Conservation (phyloP, 208 protist species). For the Willaertia magna region DNA sequence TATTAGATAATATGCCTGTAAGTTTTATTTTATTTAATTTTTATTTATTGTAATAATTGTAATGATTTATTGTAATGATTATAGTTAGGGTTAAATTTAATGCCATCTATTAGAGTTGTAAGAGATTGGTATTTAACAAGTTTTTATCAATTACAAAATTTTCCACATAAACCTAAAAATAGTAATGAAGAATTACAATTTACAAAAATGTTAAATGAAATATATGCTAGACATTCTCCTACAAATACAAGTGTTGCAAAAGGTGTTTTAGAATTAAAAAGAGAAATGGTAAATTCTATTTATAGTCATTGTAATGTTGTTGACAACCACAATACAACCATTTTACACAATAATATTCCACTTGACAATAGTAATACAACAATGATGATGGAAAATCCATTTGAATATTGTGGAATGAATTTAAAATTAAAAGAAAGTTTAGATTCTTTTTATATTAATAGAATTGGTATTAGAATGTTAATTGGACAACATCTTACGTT, state of each 20-base stretch:
- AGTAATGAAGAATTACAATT: neutral
- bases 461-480: conserved; percentile 7
- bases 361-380: no score
- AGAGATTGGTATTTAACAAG: neutral
- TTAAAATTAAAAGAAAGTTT: no score
- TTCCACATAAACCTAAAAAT: neutral
- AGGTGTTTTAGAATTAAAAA: neutral
- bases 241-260: neutral
- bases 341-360: no score
- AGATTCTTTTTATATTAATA: neutral
- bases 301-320: neutral
- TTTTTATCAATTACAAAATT: neutral
- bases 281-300: neutral
- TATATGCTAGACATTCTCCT: neutral
- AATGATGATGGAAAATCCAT: no score
- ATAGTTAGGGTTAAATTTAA: neutral
- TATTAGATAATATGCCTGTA: neutral
- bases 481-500: neutral
- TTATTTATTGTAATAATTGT: no score
- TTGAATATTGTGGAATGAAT: no score
- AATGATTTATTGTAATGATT: neutral
- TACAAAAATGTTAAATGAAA: neutral
- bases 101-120: neutral
- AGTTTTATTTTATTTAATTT: no score
- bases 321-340: neutral